Evolutionary conservation across 352 stramenopile genomes (phyloP).

Genomic region (Saprolegnia diclina): DNA sequence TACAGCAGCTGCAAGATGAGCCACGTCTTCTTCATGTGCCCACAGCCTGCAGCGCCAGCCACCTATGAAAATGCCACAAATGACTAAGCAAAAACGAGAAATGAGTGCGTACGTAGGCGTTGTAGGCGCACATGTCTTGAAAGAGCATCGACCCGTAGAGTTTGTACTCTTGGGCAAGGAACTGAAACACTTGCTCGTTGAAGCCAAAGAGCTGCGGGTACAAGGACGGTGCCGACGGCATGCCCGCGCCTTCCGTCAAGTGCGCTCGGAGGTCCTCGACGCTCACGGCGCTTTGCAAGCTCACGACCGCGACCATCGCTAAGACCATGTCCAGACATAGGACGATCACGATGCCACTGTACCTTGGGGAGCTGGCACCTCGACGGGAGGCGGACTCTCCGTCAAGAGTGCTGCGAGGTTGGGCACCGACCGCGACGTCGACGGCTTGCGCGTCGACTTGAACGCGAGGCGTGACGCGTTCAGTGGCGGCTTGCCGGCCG

Average conservation of each 20-base stretch:
- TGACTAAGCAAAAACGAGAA: neutral
- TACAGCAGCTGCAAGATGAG: conserved; percentile 78
- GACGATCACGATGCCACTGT: too few relatives aligned
- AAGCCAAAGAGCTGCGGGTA: conserved; percentile 59
- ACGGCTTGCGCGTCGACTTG: conserved; percentile 1
- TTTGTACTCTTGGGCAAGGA: conserved; percentile 69
- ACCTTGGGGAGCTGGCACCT: neutral
- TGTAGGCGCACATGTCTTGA: conserved; percentile 72
- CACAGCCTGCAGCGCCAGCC: conserved; percentile 63
- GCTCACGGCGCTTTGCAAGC: conserved; percentile 5
- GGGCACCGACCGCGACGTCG: neutral
- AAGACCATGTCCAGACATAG: too few relatives aligned
- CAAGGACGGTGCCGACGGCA: neutral
- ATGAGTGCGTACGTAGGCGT: conserved; percentile 34
- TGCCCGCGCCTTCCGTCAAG: neutral
- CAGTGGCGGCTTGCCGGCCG: neutral
- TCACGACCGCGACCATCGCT: conserved; percentile 13
- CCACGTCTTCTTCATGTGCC: conserved; percentile 81
- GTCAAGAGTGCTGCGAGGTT: neutral
- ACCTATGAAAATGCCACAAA: conserved; percentile 33
- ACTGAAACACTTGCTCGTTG: conserved; percentile 79
- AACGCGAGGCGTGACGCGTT: conserved; percentile 4
- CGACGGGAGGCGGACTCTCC: neutral
- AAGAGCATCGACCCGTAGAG: conserved; percentile 37
- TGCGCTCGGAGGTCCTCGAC: conserved; percentile 5